These are phyloP conservation scores for Lipomyces lipofer DNA, from an alignment of 805 yeast species.

Conservation along the genomic window DNA sequence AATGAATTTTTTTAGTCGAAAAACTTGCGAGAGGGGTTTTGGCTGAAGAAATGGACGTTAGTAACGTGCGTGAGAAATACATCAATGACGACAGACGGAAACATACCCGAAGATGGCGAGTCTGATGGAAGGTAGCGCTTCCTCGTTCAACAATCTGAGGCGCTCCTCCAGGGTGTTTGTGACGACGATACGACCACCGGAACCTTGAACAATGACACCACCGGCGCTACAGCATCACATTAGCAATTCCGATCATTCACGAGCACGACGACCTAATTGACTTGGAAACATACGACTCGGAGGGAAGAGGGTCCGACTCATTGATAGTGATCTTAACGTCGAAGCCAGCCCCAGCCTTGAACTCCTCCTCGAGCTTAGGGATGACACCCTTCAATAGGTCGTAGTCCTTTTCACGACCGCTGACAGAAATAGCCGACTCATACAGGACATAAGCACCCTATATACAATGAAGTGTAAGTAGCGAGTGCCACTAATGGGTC, in stretches of 20 bases:
- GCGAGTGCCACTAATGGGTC: background rate
- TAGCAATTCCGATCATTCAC: background rate
- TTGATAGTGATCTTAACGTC: slow-evolving; percentile 57
- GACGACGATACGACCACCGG: slow-evolving; percentile 79
- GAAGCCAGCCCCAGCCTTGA: slow-evolving; percentile 61
- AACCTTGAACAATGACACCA: slow-evolving; percentile 74
- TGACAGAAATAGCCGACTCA: slow-evolving; percentile 66
- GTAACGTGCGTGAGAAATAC: background rate
- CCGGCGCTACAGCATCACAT: slow-evolving; percentile 54
- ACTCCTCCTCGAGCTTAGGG: slow-evolving; percentile 61
- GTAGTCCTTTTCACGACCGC: slow-evolving; percentile 67
- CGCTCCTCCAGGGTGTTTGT: slow-evolving; percentile 95
- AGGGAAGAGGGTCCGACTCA: slow-evolving; percentile 58
- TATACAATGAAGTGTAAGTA: background rate
- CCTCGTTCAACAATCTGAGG: slow-evolving; percentile 74
- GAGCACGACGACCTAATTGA: background rate
- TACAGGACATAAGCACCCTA: slow-evolving; percentile 61
- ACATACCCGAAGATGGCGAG: slow-evolving; percentile 75
- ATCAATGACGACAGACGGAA: background rate
- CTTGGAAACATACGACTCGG: slow-evolving; percentile 44
- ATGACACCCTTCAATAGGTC: slow-evolving; percentile 60
- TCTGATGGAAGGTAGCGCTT: slow-evolving; percentile 89
- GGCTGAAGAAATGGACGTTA: background rate
- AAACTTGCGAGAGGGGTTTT: slow-evolving; percentile 70
- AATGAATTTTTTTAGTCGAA: slow-evolving; percentile 56